Evolutionary conservation across 2,329 filamentous ascomycete species (phyloP), one percentile per base, ranked within the genome.

Genomic region (Alternaria hordeiaustralica): DNA sequence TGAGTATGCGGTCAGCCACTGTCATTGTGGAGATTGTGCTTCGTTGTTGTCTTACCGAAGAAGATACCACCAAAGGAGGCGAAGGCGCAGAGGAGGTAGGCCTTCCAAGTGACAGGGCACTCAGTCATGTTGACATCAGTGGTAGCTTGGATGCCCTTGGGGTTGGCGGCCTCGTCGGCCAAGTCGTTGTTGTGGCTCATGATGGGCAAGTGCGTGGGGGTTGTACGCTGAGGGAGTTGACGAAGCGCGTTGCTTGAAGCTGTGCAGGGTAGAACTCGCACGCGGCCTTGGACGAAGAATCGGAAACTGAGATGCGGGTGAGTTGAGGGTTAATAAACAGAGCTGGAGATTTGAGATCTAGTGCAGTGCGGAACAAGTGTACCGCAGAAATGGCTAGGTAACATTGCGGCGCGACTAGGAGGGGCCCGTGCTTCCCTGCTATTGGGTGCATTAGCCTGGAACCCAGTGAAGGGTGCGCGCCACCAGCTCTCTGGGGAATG

Each of bases 1-100:
- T 53, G 49, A 3, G 26, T 15, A 8, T 25, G 49, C 12, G 9
- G 49, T 53, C 10, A 53, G 49, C 13, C 20, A 15, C 18, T n/a
- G 13, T 11, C 6, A 3, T 1, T 21, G 21, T 15, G 13, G 12
- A 25, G 9, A 12, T 53, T 53, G 49, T 41, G 2, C 2, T 3
- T 1, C 21, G 43, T 45, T 36, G 20, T 25, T 15, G n/a, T 36
- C 20, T 41, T 53, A 53, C 49, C 49, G 81, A 93, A 92, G 83
- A 92, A 90, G 81, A 92, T 91, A 71, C 83, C 83, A 65, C 83
- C 83, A 65, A 85, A 84, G 21, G 83, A 81, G 3, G 82, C 83
- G 60, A 84, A 84, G 33, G 74, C 81, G 69, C 82, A 84, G 28
- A 84, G 78, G 18, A 82, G 66, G 63, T 82, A 82, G 60, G 81